Percentiles rank a stretch among this genome's conserved stretches.
Conservation (phyloP, 2,329 filamentous ascomycete genomes). For the Lachnellula occidentalis region DNA sequence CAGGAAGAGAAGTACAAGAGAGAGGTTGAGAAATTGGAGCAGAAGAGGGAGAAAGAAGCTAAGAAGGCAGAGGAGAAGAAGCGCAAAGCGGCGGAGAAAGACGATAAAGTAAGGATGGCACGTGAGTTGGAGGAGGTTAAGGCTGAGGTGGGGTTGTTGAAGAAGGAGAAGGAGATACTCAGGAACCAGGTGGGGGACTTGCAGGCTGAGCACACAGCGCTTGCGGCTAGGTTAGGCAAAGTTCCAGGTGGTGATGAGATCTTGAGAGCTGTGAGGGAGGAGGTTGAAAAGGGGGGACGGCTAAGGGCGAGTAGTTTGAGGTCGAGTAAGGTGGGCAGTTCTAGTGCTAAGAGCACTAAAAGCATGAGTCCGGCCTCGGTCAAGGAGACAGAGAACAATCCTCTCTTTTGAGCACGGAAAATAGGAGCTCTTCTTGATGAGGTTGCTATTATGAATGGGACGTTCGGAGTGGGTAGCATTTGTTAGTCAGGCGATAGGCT, state of each 20-base stretch:
- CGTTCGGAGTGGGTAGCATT: too few species aligned
- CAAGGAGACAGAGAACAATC: constrained; percentile 8
- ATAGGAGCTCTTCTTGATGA: not conserved
- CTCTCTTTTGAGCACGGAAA: not conserved
- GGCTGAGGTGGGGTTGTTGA: constrained; percentile 49
- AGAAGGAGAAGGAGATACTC: constrained; percentile 52
- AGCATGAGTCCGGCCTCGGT: not conserved
- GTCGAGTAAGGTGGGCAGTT: constrained; percentile 8
- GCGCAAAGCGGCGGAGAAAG: constrained; percentile 47
- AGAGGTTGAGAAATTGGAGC: constrained; percentile 59
- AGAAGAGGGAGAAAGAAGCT: constrained; percentile 57
- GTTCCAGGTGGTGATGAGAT: constrained; percentile 31
- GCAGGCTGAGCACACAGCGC: constrained; percentile 54
- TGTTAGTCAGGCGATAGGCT: too few species aligned
- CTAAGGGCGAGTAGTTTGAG: constrained; percentile 22
- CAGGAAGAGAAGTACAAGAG: constrained; percentile 61
- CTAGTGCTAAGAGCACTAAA: constrained; percentile 1
- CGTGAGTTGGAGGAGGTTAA: constrained; percentile 48
- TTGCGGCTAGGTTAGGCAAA: constrained; percentile 50
- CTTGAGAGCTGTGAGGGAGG: constrained; percentile 22
- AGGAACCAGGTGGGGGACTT: constrained; percentile 50
- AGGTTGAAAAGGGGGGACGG: constrained; percentile 17
- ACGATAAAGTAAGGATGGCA: constrained; percentile 44
- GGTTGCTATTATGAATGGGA: too few species aligned
- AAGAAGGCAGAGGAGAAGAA: constrained; percentile 50